phyloP scores from a whole-genome alignment of 805 yeast genomes.

The Candida wancherniae region DNA sequence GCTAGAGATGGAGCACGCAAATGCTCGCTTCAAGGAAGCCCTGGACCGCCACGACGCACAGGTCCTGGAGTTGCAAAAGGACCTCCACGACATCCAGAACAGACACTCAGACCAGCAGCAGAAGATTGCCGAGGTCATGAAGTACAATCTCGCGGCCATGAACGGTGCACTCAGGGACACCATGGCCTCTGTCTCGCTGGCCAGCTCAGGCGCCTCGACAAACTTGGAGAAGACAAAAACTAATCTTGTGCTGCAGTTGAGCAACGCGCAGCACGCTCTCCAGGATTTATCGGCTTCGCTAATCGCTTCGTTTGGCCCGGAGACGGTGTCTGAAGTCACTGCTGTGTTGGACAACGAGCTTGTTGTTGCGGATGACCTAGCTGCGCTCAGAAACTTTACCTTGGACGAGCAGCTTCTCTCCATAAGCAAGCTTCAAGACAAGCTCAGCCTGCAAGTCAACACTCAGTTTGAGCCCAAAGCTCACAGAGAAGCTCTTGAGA shows the following conservation, averaged over 20 bases:
- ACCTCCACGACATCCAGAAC: neutral
- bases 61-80: constrained; percentile 1
- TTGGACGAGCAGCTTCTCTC: constrained; percentile 2
- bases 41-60: constrained; percentile 1
- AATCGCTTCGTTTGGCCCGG: neutral
- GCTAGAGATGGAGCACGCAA: no score
- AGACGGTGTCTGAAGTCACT: constrained; percentile 3
- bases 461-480: neutral
- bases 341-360: neutral
- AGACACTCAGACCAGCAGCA: neutral
- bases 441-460: neutral
- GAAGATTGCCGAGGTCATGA: neutral
- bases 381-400: neutral
- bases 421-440: neutral
- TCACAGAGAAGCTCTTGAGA: neutral
- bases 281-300: neutral
- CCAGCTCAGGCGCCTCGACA: neutral
- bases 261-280: neutral
- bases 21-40: constrained; percentile 1
- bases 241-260: neutral
- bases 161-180: neutral
- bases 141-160: neutral
- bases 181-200: neutral
- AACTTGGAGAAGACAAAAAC: neutral
- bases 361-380: constrained; percentile 2